Conservation (phyloP, 805 yeast genomes). For the Lachancea quebecensis region DNA sequence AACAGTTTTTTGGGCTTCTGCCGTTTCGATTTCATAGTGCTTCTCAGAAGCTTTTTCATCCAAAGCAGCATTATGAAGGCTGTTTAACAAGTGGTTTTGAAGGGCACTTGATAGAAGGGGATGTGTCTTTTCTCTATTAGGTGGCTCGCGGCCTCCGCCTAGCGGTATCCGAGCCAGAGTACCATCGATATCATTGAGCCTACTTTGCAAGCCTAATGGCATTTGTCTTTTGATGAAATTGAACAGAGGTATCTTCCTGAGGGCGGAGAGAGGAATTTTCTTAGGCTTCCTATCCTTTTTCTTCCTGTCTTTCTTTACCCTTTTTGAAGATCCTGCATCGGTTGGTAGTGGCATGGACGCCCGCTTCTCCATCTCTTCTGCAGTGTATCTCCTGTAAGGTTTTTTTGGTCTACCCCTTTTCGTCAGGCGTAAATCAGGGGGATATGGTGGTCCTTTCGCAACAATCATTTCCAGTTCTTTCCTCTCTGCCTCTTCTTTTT, state of each 20-base stretch:
- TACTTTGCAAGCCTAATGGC: conserved; percentile 3
- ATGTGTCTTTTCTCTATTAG: neutral
- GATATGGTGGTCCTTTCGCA: conserved; percentile 31
- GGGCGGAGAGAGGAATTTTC: conserved; percentile 20
- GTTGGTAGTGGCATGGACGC: conserved; percentile 14
- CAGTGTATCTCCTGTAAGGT: conserved; percentile 30
- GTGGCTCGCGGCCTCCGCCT: neutral
- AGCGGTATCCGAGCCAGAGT: conserved; percentile 13
- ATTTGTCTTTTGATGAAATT: conserved; percentile 15
- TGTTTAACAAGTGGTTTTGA: too few species aligned
- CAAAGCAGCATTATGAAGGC: neutral
- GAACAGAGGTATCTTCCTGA: conserved; percentile 25
- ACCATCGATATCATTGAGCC: conserved; percentile 21
- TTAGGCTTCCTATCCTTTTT: conserved; percentile 19
- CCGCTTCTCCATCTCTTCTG: conserved; percentile 27
- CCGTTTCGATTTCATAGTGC: conserved; percentile 8
- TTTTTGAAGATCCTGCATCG: conserved; percentile 15
- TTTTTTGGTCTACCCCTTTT: conserved; percentile 30
- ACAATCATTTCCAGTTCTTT: conserved; percentile 28
- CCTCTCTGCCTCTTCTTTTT: conserved; percentile 19
- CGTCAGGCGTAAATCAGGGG: conserved; percentile 25
- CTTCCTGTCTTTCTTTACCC: conserved; percentile 15
- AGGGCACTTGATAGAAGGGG: neutral
- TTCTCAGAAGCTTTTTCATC: neutral
- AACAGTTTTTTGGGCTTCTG: conserved; percentile 16